Base-by-base conservation (phyloP, 1,284 basidiomycete species). In the Austropuccinia psidii region DNA sequence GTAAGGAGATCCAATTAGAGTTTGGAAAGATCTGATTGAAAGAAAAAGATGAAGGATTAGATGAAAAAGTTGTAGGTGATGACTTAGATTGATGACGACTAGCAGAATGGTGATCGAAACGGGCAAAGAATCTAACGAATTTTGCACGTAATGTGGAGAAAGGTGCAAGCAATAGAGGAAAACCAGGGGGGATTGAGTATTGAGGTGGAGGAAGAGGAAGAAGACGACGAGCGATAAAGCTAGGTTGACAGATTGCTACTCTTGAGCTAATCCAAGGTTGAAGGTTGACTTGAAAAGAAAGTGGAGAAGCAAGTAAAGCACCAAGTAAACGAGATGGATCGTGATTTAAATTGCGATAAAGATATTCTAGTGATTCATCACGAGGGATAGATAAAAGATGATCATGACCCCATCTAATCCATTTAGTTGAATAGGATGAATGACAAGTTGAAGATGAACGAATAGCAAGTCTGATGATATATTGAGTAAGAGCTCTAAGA, bases 321-420 rank as follows among this genome's bases (percentile, higher is more conserved):
- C 39, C 57, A 6, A 70, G 35, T 33, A 70, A 43, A 37, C 67
- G 39, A n/a, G 55, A 13, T 2, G 55, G 50, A 29, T 70, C 54
- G 9, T 3, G 24, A 31, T 55, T 57, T 8, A 70, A 45, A 29
- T 64, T 47, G 35, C 61, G 61, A 49, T 64, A 64, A 29, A 57
- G 52, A 29, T n/a, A 27, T 33, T 58, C 43, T 17, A 70, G 55
- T 4, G 67, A 37, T 24, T 70, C 39, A 15, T 70, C 67, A 7
- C 52, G 39, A 4, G 67, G 67, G 24, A 70, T 33, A 3, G 67
- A 70, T 19, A 70, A 55, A 15, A 70, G 55, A 13, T 55, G 55
- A 61, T 70, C 67, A n/a, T 39, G 47, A 13, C 67, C 67, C 67
- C 67, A 70, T 35, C 45, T 54, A 61, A 70, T 29, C 67, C 67